These are phyloP conservation scores for Cucurbita ficifolia DNA, from an alignment of 306 rosid species.

Conservation along the genomic window DNA sequence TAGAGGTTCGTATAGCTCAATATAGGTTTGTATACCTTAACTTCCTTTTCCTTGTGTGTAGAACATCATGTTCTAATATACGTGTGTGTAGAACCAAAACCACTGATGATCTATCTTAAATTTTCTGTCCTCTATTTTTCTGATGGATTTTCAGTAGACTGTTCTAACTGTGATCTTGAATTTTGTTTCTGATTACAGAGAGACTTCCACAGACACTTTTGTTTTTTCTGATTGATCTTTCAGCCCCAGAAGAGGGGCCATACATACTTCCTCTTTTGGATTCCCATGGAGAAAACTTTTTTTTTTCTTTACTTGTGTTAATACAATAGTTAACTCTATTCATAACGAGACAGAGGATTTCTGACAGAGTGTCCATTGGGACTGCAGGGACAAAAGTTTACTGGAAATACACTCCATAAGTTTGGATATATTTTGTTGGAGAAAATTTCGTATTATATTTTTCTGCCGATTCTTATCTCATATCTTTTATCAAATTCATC, in stretches of 20 bases:
- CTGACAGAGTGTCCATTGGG: background rate
- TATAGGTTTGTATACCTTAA: background rate
- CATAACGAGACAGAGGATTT: background rate
- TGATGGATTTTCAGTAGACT: background rate
- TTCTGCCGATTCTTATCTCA: background rate
- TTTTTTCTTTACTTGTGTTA: background rate
- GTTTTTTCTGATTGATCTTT: background rate
- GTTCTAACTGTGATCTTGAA: background rate
- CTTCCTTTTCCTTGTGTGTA: background rate
- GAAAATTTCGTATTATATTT: background rate
- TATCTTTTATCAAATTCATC: background rate
- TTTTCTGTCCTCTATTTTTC: background rate
- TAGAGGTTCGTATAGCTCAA: background rate
- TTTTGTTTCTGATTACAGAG: background rate
- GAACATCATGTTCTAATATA: background rate
- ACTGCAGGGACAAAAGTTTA: background rate
- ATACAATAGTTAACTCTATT: background rate
- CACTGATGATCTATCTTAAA: background rate
- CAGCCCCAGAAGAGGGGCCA: background rate
- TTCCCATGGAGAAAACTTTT: background rate
- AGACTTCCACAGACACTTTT: background rate
- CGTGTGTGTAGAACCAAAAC: background rate
- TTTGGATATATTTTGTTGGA: background rate
- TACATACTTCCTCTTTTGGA: background rate
- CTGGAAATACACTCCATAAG: background rate